Conservation (phyloP, 176 grass and related monocot genomes). For the Triticum urartu region DNA sequence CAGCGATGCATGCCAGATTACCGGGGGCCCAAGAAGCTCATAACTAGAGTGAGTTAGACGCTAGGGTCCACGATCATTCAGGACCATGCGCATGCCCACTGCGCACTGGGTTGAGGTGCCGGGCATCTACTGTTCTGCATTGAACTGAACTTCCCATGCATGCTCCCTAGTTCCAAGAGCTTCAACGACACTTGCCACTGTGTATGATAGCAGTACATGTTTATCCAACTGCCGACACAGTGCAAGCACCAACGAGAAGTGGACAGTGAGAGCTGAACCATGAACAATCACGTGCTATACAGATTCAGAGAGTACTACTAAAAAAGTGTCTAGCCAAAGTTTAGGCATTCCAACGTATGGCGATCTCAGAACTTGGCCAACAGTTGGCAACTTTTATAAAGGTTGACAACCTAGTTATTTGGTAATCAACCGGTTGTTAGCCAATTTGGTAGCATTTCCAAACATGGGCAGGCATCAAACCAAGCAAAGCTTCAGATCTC, state of each 20-base stretch:
- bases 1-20: constrained; percentile 26
- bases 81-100: not conserved
- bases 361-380: not conserved
- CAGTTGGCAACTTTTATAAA: not conserved
- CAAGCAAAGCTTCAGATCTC: no score
- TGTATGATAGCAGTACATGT: not conserved
- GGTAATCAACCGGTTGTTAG: no score
- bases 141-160: not conserved
- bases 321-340: not conserved
- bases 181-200: not conserved
- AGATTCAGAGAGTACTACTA: no score
- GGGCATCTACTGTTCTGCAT: not conserved
- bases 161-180: not conserved
- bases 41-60: not conserved
- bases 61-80: not conserved
- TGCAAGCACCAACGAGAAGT: not conserved
- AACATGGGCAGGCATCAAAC: no score
- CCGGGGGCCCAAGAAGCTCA: not conserved
- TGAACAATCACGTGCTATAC: not conserved
- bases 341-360: not conserved
- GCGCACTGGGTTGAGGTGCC: not conserved
- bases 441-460: no score
- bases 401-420: not conserved
- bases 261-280: not conserved
- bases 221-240: not conserved